Percentiles rank a stretch among this genome's conserved stretches.
Evolutionary conservation across 345 rosid genomes (phyloP).

Genomic region (Sisymbrium irio): DNA sequence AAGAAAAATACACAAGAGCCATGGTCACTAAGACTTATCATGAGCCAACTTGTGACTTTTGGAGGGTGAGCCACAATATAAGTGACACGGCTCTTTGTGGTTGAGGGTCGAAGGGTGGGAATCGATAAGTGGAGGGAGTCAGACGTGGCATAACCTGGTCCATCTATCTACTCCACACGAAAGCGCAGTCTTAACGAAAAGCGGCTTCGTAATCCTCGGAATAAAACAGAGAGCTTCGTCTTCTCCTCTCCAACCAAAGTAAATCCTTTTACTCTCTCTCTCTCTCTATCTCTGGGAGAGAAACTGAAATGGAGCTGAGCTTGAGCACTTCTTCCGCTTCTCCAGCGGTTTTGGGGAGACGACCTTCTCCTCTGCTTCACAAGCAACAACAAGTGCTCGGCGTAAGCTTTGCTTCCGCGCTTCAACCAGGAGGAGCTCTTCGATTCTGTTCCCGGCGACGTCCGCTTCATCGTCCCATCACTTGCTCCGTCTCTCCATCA

Average conservation of each 20-base stretch:
- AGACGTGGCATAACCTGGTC: conserved; percentile 44
- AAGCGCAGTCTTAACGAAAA: background rate
- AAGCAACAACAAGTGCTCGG: conserved; percentile 47
- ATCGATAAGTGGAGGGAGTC: conserved; percentile 17
- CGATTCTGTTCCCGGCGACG: conserved; percentile 39
- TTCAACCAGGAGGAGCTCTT: conserved; percentile 36
- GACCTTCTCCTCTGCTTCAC: conserved; percentile 31
- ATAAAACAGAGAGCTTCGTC: conserved; percentile 28
- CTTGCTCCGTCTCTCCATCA: conserved; percentile 61
- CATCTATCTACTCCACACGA: conserved; percentile 23
- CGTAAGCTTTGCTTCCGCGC: conserved; percentile 44
- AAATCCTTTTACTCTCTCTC: conserved; percentile 25
- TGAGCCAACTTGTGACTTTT: background rate
- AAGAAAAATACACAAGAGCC: background rate
- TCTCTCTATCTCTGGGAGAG: conserved; percentile 26
- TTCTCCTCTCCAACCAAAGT: conserved; percentile 44
- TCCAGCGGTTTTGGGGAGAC: conserved; percentile 34
- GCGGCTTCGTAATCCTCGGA: conserved; percentile 13
- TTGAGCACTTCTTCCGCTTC: conserved; percentile 41
- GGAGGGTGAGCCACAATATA: background rate
- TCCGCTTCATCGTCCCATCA: conserved; percentile 38
- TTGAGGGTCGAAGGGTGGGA: background rate
- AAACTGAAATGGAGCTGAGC: conserved; percentile 50
- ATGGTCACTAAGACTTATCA: background rate
- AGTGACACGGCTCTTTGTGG: background rate